Base-by-base conservation (phyloP, 306 rosid species). In the Quercus cerris region DNA sequence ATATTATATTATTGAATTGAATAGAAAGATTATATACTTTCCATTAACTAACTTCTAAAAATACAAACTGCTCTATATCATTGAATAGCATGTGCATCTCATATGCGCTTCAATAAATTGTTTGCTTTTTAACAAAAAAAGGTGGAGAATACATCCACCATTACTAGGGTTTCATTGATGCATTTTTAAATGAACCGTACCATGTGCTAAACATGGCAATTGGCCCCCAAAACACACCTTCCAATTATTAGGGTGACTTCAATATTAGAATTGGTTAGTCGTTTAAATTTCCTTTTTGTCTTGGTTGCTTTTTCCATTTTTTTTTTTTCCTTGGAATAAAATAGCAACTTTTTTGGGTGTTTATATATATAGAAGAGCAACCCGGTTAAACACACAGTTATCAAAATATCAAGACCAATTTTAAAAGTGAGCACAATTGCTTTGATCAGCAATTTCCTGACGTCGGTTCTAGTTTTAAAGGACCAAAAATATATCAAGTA, bases 31-130 rank as follows among this genome's bases (percentile, higher is more conserved):
- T 11, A 23, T 1, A 25, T 23, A 13, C 4, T 22, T 51, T 54
- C 33, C 69, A 35, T 38, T 74, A 9, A 54, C 3, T 22, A 33
- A 62, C 35, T 31, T 41, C 46, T 41, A 41, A 14, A 64, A 63
- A 38, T 23, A 25, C 78, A 80, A 27, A 5, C 30, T 18, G 28
- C 5, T 28, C 81, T 54, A 1, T 75, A 80, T 83, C 75, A 80
- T 79, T 84, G 51, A 79, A 54, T 44, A 28, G 69, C 82, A 84
- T 75, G 79, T 76, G 84, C 30, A 0, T 10, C 23, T 70, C 71
- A 83, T 78, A 56, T 66, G 81, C 61, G 28, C 66, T 73, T 20
- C 14, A 10, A 44, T 28, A 67, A 57, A 9, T 52, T 30, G 10
- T 51, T 68, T 33, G 52, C 61, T 55, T 69, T 35, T 15, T 31